phyloP scores from a whole-genome alignment of 495 filamentous ascomycete genomes.

The Astrothelium macrocarpum region DNA sequence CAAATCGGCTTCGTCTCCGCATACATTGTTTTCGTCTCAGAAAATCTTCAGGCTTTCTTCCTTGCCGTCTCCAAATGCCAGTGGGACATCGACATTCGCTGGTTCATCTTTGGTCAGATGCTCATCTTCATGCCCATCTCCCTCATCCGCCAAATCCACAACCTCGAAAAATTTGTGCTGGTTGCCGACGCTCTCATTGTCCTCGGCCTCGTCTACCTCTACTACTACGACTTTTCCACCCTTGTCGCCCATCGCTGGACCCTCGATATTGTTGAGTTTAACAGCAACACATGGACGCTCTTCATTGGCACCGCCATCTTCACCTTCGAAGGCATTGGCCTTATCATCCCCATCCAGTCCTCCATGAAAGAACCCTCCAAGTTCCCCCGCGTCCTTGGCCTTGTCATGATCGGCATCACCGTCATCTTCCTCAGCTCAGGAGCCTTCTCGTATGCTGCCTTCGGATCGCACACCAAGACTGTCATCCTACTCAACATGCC shows the following conservation, averaged over 20 bases:
- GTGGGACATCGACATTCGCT: constrained; percentile 14
- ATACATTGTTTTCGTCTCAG: constrained; percentile 56
- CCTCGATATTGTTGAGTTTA: constrained; percentile 47
- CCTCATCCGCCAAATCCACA: constrained; percentile 55
- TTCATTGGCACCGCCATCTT: constrained; percentile 57
- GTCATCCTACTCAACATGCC: constrained; percentile 59
- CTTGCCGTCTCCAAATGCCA: constrained; percentile 55
- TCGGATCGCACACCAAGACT: constrained; percentile 46
- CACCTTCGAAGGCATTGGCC: constrained; percentile 58
- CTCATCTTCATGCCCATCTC: constrained; percentile 48
- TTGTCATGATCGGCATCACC: constrained; percentile 55
- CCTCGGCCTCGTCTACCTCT: constrained; percentile 55
- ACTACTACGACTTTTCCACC: constrained; percentile 47
- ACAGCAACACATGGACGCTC: constrained; percentile 50
- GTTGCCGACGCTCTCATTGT: constrained; percentile 55
- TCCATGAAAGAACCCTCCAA: constrained; percentile 51
- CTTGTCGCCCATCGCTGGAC: constrained; percentile 40
- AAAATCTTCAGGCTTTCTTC: constrained; percentile 50
- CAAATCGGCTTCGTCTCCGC: constrained; percentile 60
- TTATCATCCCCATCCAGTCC: constrained; percentile 55
- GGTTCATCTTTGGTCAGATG: constrained; percentile 48
- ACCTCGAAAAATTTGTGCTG: constrained; percentile 49
- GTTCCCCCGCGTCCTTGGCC: constrained; percentile 47
- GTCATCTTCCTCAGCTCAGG: constrained; percentile 54
- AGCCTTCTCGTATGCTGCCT: constrained; percentile 54